Percentiles rank a stretch among this genome's conserved stretches.
These are phyloP conservation scores for Panicum virgatum DNA, from an alignment of 202 grass and related monocot genomes.

Conservation along the genomic window DNA sequence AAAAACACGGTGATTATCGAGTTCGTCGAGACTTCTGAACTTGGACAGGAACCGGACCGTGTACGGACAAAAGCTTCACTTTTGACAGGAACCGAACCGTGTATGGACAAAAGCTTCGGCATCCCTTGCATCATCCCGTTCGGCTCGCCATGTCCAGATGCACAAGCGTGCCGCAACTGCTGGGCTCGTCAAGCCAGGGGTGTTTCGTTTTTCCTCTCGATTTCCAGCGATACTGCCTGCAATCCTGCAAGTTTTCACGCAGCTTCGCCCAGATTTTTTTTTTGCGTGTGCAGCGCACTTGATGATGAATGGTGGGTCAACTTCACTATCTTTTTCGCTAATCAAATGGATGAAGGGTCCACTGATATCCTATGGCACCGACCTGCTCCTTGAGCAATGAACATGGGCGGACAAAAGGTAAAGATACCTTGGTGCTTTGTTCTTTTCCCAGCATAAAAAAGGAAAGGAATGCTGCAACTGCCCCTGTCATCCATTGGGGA, in stretches of 20 bases:
- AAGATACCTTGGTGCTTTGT: slow-evolving; percentile 9
- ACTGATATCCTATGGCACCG: neutral
- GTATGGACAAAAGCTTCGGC: slow-evolving; percentile 27
- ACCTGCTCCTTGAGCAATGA: neutral
- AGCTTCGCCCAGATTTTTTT: neutral
- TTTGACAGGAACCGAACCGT: slow-evolving; percentile 5
- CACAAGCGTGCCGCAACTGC: neutral
- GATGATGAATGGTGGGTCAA: neutral
- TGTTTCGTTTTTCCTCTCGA: no score
- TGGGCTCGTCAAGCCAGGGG: neutral
- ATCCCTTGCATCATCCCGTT: slow-evolving; percentile 16
- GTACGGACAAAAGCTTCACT: neutral
- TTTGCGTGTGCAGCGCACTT: no score
- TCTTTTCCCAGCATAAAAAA: neutral
- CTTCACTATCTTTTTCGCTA: neutral
- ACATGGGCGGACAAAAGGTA: neutral
- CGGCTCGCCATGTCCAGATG: neutral
- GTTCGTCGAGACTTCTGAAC: slow-evolving; percentile 13
- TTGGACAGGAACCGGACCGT: slow-evolving; percentile 1
- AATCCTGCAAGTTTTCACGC: neutral
- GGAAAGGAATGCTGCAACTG: neutral
- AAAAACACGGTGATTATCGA: no score
- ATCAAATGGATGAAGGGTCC: neutral
- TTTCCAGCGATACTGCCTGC: no score
- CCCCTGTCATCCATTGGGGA: neutral